phyloP scores from a whole-genome alignment of 495 filamentous ascomycete genomes.

The Penicillium cosmopolitanum region DNA sequence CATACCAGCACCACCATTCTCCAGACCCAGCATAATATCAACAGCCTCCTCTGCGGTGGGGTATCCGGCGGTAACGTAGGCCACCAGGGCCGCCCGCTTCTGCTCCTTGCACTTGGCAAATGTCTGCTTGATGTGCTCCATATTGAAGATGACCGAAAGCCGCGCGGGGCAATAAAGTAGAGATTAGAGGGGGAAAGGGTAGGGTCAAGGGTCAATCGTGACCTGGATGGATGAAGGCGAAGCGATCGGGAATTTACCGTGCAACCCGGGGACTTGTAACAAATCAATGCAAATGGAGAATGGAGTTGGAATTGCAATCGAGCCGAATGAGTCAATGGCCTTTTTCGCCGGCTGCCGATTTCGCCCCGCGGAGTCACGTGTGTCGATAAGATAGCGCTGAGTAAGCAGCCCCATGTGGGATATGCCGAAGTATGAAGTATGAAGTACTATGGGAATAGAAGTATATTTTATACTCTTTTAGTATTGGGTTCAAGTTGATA shows the following conservation, averaged over 20 bases:
- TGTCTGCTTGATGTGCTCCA: constrained; percentile 83
- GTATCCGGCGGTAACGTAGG: constrained; percentile 95
- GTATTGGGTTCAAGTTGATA: neutral
- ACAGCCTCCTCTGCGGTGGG: constrained; percentile 81
- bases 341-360: constrained; percentile 8
- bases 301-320: constrained; percentile 28
- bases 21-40: constrained; percentile 83
- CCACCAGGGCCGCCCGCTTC: constrained; percentile 74
- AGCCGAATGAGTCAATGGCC: constrained; percentile 17
- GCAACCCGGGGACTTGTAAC: neutral
- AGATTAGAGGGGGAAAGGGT: constrained; percentile 14
- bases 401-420: neutral
- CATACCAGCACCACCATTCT: constrained; percentile 89
- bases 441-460: no score
- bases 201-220: constrained; percentile 10
- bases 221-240: constrained; percentile 3
- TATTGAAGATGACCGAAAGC: constrained; percentile 26
- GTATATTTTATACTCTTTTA: neutral
- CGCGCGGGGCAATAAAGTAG: constrained; percentile 20
- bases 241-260: constrained; percentile 1
- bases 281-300: constrained; percentile 31
- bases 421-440: neutral
- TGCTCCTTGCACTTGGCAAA: constrained; percentile 85
- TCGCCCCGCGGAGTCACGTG: constrained; percentile 18
- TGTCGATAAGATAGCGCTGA: constrained; percentile 18